These are phyloP conservation scores for Cyberlindnera suaveolens DNA, from an alignment of 805 yeast genomes.

Conservation along the genomic window DNA sequence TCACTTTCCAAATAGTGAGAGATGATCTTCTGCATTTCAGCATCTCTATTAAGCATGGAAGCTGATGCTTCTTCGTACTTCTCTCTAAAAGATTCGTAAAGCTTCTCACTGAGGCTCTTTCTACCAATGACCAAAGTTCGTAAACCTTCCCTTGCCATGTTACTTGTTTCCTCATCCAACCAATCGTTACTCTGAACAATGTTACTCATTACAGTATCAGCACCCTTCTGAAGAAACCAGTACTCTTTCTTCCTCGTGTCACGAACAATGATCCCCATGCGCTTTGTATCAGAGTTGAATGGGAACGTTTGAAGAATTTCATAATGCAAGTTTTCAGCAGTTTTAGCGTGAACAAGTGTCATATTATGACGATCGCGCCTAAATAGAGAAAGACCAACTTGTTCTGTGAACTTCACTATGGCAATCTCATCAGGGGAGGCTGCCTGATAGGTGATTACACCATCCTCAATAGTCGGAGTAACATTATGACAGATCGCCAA, in stretches of 20 bases:
- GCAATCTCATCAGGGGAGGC: constrained; percentile 99
- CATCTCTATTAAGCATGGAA: constrained; percentile 76
- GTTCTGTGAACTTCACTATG: constrained; percentile 85
- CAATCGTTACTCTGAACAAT: constrained; percentile 87
- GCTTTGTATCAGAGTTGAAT: constrained; percentile 88
- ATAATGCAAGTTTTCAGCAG: constrained; percentile 46
- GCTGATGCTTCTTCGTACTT: constrained; percentile 69
- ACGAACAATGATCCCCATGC: constrained; percentile 87
- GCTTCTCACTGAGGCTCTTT: constrained; percentile 50
- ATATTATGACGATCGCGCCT: constrained; percentile 79
- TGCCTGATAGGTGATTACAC: constrained; percentile 80
- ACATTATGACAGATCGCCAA: constrained; percentile 96
- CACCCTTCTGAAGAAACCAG: constrained; percentile 92
- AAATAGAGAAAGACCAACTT: constrained; percentile 73
- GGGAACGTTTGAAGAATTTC: constrained; percentile 85
- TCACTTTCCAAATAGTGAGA: constrained; percentile 70
- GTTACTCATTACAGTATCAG: constrained; percentile 86
- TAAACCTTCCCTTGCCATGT: constrained; percentile 97
- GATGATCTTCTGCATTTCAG: constrained; percentile 62
- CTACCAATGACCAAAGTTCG: constrained; percentile 94
- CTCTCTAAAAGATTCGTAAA: constrained; percentile 56
- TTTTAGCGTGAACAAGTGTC: constrained; percentile 55
- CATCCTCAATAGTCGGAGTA: constrained; percentile 84
- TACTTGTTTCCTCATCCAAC: constrained; percentile 95
- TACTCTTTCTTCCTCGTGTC: constrained; percentile 59